Base-by-base conservation (phyloP, 1,139 yeast genomes). In the Yamadazyma sp. region DNA sequence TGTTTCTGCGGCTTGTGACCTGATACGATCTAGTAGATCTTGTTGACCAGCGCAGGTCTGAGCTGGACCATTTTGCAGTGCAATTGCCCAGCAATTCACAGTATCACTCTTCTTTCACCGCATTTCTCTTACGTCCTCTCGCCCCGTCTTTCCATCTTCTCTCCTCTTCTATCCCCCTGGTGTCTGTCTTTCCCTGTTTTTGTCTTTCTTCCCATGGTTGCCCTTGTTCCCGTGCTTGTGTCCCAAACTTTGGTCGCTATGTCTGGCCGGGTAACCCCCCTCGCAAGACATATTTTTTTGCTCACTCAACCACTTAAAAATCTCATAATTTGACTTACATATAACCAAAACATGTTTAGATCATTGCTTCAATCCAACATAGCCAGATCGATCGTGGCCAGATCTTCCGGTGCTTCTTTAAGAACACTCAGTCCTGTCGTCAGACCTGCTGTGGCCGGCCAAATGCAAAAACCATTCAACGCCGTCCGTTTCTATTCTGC, bases 401-500 rank as follows among this genome's bases (percentile, higher is more conserved):
- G 62, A 42, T 15, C 38, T 20, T 5, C 22, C 40, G 31, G 20
- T 15, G n/a, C 31, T 4, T 10, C 22, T 10, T 15, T 42, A 48
- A 34, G 43, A 32, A 24, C 17, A 25, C 14, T 24, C 20, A 36
- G 35, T 10, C 33, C 38, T 26, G 25, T 33, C 16, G 17, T 38
- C 23, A 36, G 37, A 27, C 27, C 39, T 16, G 17, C 29, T 16
- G 18, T 39, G 22, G 22, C 22, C 22, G 29, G 33, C 11, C 38
- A 33, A 23, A 31, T 36, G 15, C 26, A 39, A 37, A 38, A 39
- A 31, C 43, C 44, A 26, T 53, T 55, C 35, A 38, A 45, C 14
- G 37, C 47, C 14, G 54, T 64, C 35, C 74, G 84, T 62, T 59
- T 55, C 42, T 83, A 83, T 64, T 79, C 87, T 33, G 76, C 75